Percentiles rank a stretch among this genome's conserved stretches.
Evolutionary conservation across 2,329 filamentous ascomycete species (phyloP).

Genomic region (Cladosporium halotolerans): DNA sequence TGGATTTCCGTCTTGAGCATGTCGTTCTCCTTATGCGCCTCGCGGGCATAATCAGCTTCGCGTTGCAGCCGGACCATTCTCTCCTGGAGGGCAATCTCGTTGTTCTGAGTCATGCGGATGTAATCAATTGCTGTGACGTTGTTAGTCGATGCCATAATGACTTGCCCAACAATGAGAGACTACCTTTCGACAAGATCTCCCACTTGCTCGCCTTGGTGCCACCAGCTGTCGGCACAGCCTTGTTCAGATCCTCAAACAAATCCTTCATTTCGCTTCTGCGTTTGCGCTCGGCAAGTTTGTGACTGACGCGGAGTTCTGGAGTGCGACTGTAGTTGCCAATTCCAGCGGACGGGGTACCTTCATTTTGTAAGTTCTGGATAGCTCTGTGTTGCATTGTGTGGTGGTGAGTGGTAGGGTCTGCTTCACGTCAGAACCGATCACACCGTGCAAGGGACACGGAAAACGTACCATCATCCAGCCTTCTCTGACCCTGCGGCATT

Average conservation of each 20-base stretch:
- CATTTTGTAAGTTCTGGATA: constrained; percentile 57
- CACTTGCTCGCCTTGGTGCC: constrained; percentile 84
- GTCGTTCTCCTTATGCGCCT: constrained; percentile 42
- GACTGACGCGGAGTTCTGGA: constrained; percentile 73
- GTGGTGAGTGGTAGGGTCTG: constrained; percentile 53
- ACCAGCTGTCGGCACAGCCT: constrained; percentile 73
- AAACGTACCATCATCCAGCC: constrained; percentile 57
- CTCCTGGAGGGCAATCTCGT: constrained; percentile 33
- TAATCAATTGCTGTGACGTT: constrained; percentile 42
- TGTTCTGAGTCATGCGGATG: constrained; percentile 36
- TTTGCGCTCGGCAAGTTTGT: constrained; percentile 80
- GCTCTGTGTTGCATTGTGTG: constrained; percentile 71
- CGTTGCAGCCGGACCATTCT: constrained; percentile 39
- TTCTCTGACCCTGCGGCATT: constrained; percentile 64
- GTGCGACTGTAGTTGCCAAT: constrained; percentile 76
- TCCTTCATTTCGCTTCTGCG: constrained; percentile 84
- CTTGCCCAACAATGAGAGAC: constrained; percentile 19
- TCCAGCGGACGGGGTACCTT: constrained; percentile 48
- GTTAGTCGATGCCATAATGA: constrained; percentile 7
- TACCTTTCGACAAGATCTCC: constrained; percentile 83
- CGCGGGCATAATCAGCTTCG: constrained; percentile 39
- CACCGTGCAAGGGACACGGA: constrained; percentile 16
- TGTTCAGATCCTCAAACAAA: constrained; percentile 72
- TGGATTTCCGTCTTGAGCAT: constrained; percentile 41
- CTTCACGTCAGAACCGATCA: not conserved